Evolutionary conservation across 257 asterid genomes (phyloP).

Genomic region (Ilex aquifolium): DNA sequence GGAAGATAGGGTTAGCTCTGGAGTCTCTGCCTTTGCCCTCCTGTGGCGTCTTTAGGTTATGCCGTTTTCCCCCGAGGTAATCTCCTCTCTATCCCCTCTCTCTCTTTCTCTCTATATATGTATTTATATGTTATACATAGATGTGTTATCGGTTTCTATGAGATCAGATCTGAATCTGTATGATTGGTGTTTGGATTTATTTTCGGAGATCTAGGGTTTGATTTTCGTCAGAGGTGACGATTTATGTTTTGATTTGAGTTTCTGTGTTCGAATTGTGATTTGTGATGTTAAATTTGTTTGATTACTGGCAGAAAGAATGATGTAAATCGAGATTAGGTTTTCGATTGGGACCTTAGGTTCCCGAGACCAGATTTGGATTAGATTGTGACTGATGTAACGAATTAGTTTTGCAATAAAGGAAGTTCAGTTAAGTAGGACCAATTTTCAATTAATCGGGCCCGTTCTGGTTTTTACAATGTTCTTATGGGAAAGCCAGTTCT

Average conservation of each 20-base stretch:
- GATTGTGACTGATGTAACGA: no score
- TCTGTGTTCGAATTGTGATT: not conserved
- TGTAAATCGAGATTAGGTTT: no score
- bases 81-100: not conserved
- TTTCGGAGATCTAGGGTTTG: not conserved
- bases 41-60: conserved; percentile 29
- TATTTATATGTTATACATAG: not conserved
- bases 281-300: no score
- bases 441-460: no score
- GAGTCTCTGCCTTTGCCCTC: conserved; percentile 2
- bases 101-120: not conserved
- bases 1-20: not conserved
- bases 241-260: no score
- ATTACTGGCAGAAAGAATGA: no score
- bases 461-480: no score
- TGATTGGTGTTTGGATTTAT: not conserved
- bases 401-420: no score
- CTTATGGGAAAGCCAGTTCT: no score
- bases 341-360: no score
- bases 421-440: no score
- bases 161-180: conserved; percentile 7
- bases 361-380: no score
- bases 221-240: not conserved
- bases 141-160: conserved; percentile 1
- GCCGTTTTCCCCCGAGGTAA: conserved; percentile 30